phyloP scores from a whole-genome alignment of 495 filamentous ascomycete species.

The Penicillium atrosanguineum region DNA sequence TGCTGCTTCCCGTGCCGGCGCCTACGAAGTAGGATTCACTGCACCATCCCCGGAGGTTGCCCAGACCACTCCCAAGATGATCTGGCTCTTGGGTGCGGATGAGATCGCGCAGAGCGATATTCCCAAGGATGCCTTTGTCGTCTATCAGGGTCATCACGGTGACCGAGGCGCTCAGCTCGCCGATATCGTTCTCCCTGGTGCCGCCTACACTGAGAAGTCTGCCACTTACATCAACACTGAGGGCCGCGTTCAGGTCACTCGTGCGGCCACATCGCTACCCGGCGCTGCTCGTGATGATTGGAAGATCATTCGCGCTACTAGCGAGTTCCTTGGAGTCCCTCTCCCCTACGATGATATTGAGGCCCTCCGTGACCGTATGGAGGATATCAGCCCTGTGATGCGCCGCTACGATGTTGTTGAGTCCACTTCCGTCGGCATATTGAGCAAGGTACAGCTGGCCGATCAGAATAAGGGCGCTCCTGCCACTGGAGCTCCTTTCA shows the following conservation, averaged over 20 bases:
- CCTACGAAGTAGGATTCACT: constrained; percentile 93
- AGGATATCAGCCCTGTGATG: constrained; percentile 86
- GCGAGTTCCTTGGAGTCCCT: constrained; percentile 83
- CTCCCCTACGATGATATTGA: constrained; percentile 93
- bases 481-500: constrained; percentile 63
- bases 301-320: constrained; percentile 93
- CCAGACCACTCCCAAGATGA: constrained; percentile 81
- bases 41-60: constrained; percentile 75
- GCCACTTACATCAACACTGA: constrained; percentile 97
- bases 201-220: constrained; percentile 96
- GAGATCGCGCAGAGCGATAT: constrained; percentile 78
- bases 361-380: constrained; percentile 84
- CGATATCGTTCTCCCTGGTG: constrained; percentile 89
- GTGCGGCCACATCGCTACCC: constrained; percentile 78
- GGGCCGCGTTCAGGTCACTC: constrained; percentile 88
- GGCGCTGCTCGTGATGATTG: constrained; percentile 93
- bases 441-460: constrained; percentile 88
- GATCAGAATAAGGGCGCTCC: constrained; percentile 91
- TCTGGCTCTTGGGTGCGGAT: constrained; percentile 96
- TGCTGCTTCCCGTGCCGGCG: constrained; percentile 83
- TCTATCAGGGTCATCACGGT: constrained; percentile 98
- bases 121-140: constrained; percentile 89
- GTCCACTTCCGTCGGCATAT: constrained; percentile 60
- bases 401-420: constrained; percentile 89
- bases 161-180: constrained; percentile 89